Conservation (phyloP, 345 rosid species). For the Trapa incisa region DNA sequence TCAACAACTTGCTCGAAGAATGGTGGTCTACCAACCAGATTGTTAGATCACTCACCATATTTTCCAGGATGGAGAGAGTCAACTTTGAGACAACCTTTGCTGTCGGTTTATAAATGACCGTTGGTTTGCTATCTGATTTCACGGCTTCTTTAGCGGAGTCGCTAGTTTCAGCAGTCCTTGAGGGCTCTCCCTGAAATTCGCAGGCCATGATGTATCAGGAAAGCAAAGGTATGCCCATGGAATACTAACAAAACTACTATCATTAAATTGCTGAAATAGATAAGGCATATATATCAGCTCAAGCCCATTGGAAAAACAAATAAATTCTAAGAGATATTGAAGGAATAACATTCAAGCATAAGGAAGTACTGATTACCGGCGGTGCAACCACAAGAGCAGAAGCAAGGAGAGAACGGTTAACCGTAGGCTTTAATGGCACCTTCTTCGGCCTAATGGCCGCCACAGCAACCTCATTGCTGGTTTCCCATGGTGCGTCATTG, state of each 20-base stretch:
- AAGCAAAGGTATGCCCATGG: too few species aligned
- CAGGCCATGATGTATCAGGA: not conserved
- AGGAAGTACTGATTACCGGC: conserved; percentile 23
- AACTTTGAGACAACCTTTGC: conserved; percentile 79
- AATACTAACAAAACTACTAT: too few species aligned
- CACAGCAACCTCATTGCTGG: conserved; percentile 27
- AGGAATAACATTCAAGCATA: too few species aligned
- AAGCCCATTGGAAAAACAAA: too few species aligned
- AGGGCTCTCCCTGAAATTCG: conserved; percentile 31
- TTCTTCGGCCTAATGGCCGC: conserved; percentile 74
- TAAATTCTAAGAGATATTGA: too few species aligned
- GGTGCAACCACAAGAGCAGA: conserved; percentile 14
- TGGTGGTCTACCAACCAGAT: not conserved
- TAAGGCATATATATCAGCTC: too few species aligned
- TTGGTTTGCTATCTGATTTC: conserved; percentile 29
- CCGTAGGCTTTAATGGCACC: conserved; percentile 40
- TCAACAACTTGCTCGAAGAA: not conserved
- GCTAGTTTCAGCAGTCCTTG: conserved; percentile 16
- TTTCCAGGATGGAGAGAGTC: conserved; percentile 63
- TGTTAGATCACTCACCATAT: conserved; percentile 43
- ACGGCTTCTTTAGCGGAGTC: conserved; percentile 30
- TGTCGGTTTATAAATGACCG: conserved; percentile 59
- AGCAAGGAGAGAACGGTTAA: conserved; percentile 20
- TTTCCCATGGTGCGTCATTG: conserved; percentile 30
- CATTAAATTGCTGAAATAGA: too few species aligned